Conservation (phyloP, 1,139 yeast species). For the Saccharomyces uvarum region DNA sequence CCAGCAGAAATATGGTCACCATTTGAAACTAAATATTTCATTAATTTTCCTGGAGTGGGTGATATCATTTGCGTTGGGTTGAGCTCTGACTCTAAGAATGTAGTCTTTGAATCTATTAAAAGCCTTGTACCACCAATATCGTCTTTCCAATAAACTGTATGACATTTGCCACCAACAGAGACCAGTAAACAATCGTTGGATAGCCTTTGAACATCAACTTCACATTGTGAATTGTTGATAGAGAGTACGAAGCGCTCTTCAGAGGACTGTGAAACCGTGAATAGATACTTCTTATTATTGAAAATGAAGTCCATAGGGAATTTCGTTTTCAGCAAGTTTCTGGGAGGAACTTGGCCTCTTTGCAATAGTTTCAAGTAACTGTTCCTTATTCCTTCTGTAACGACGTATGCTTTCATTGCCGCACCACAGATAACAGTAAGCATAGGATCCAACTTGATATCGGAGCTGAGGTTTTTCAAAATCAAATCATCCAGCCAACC, state of each 20-base stretch:
- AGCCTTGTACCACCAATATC: conserved; percentile 92
- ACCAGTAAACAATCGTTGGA: conserved; percentile 91
- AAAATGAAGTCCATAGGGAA: conserved; percentile 92
- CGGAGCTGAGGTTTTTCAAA: conserved; percentile 86
- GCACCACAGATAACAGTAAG: conserved; percentile 96
- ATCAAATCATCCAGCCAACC: conserved; percentile 98
- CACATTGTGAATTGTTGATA: conserved; percentile 85
- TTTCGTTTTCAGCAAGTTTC: conserved; percentile 70
- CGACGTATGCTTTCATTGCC: conserved; percentile 83
- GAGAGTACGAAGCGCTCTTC: conserved; percentile 77
- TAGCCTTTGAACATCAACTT: conserved; percentile 76
- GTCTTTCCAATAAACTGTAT: conserved; percentile 94
- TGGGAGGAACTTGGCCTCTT: conserved; percentile 90
- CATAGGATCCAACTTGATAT: conserved; percentile 77
- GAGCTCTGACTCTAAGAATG: conserved; percentile 84
- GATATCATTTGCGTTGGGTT: conserved; percentile 98
- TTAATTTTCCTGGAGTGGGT: conserved; percentile 97
- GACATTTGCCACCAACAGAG: conserved; percentile 86
- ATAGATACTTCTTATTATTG: conserved; percentile 86
- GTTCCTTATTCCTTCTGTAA: conserved; percentile 60
- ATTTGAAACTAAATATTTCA: conserved; percentile 83
- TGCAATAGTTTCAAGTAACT: conserved; percentile 73
- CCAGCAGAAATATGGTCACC: conserved; percentile 92
- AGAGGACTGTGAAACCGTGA: conserved; percentile 90
- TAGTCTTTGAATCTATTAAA: conserved; percentile 91